Conservation (phyloP, 495 filamentous ascomycete species). For the Hyphodiscus hymeniophilus region DNA sequence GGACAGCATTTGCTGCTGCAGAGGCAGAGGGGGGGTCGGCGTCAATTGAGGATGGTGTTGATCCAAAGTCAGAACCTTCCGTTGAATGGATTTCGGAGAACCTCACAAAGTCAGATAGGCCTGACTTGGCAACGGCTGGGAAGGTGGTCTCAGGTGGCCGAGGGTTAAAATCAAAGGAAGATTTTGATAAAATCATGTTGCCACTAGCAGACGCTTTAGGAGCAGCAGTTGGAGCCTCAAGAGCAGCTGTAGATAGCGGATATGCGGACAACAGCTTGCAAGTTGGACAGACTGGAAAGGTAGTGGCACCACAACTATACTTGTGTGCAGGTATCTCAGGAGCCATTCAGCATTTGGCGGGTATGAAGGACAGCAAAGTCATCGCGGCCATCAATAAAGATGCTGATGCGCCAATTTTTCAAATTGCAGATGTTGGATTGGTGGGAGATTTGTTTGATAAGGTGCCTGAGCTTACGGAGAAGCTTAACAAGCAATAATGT, state of each 20-base stretch:
- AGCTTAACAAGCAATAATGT: constrained; percentile 66
- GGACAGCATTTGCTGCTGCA: constrained; percentile 73
- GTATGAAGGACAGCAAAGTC: constrained; percentile 99
- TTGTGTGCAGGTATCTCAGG: constrained; percentile 93
- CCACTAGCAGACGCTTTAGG: constrained; percentile 87
- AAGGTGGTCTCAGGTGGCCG: constrained; percentile 91
- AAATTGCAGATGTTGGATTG: constrained; percentile 90
- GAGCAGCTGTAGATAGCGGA: constrained; percentile 92
- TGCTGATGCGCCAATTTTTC: constrained; percentile 93
- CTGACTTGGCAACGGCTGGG: constrained; percentile 83
- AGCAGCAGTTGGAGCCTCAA: constrained; percentile 87
- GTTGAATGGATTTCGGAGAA: constrained; percentile 93
- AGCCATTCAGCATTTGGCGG: constrained; percentile 95
- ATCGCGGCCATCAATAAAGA: constrained; percentile 99
- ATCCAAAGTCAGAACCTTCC: constrained; percentile 59
- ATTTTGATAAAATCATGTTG: constrained; percentile 86
- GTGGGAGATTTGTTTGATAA: constrained; percentile 93
- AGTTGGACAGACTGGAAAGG: constrained; percentile 97
- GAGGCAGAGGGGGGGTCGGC: constrained; percentile 46
- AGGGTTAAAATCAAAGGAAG: constrained; percentile 93
- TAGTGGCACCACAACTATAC: constrained; percentile 92
- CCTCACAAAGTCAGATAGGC: constrained; percentile 83
- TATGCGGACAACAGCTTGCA: constrained; percentile 99
- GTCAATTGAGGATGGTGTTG: constrained; percentile 54
- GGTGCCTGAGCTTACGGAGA: constrained; percentile 94